Percentiles rank a stretch among this genome's conserved stretches.
Conservation (phyloP, 192 early-diverging fungal species). For the Gryganskiella cystojenkinii region DNA sequence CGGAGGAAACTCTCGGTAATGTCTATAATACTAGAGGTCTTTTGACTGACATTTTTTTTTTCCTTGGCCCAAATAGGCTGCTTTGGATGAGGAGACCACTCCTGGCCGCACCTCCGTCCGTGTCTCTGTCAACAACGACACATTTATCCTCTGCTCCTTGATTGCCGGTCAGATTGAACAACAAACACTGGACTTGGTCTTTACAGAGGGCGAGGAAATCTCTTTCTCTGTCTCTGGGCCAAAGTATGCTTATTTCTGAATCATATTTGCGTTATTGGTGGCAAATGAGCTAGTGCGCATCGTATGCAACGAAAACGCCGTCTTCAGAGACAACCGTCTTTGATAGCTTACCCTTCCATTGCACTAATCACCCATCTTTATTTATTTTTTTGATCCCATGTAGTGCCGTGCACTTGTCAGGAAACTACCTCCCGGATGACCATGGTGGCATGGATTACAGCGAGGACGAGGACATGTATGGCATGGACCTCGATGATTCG, state of each 20-base stretch:
- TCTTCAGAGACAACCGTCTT: too few relatives aligned
- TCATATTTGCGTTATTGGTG: neutral
- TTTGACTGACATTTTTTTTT: neutral
- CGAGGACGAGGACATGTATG: conserved; percentile 25
- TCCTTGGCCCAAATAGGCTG: conserved; percentile 63
- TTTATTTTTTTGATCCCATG: neutral
- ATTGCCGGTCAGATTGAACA: conserved; percentile 79
- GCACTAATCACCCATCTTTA: neutral
- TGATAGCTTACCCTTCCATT: neutral
- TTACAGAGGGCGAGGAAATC: conserved; percentile 87
- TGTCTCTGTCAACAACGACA: conserved; percentile 75
- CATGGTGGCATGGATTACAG: conserved; percentile 21
- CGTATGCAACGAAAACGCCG: too few relatives aligned
- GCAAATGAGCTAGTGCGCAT: neutral
- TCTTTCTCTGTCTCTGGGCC: conserved; percentile 78
- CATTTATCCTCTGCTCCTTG: conserved; percentile 86
- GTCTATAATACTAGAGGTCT: too few relatives aligned
- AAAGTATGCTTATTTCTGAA: conserved; percentile 34
- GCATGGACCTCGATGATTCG: conserved; percentile 26
- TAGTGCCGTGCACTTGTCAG: conserved; percentile 71
- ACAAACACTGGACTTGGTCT: conserved; percentile 72
- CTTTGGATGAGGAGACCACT: conserved; percentile 66
- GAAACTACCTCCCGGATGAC: conserved; percentile 72
- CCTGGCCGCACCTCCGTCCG: conserved; percentile 73
- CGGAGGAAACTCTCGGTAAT: too few relatives aligned